Base-by-base conservation (phyloP, 768 basidiomycete genomes). In the Udeniomyces megalosporus region DNA sequence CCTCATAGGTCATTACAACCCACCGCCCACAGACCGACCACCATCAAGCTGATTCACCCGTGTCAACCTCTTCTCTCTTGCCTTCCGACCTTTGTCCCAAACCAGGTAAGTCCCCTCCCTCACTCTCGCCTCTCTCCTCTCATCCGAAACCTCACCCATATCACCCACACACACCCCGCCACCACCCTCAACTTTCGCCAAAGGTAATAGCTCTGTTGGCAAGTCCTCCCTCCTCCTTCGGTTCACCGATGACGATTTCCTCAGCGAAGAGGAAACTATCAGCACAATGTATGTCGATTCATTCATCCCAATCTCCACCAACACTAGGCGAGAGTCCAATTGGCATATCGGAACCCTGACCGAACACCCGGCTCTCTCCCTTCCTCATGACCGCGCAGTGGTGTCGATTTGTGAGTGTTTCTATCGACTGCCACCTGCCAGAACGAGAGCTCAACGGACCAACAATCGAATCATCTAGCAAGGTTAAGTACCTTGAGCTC, bases 231-330 rank as follows among this genome's bases (percentile, higher is more conserved):
- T 97, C 15, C 73, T 97, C 3, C 76, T 97, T 10, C 81, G 93
- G n/a, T 97, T 96, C 77, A 91, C 91, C 2, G 92, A 96, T 71
- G 87, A 93, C 75, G 86, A 88, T 69, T 96, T 91, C 84, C 76
- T 96, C 22, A 84, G 87, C 7, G 86, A 88, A 71, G 90, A 92
- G 70, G 89, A 91, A 74, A 82, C 83, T 51, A 86, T 82, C 66
- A 84, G 86, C 31, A 88, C 86, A 10, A 64, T 64, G n/a, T 55
- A 51, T 15, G 57, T 64, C 28, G 57, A 64, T 52, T 64, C 51
- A 58, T 64, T 15, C 31, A 55, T 58, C 28, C 3, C n/a, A n/a
- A n/a, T n/a, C n/a, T n/a, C n/a, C n/a, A n/a, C n/a, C n/a, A n/a
- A n/a, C n/a, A n/a, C n/a, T n/a, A n/a, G n/a, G n/a, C n/a, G n/a